Conservation (phyloP, 1,139 yeast genomes). For the Candida glucosophila region DNA sequence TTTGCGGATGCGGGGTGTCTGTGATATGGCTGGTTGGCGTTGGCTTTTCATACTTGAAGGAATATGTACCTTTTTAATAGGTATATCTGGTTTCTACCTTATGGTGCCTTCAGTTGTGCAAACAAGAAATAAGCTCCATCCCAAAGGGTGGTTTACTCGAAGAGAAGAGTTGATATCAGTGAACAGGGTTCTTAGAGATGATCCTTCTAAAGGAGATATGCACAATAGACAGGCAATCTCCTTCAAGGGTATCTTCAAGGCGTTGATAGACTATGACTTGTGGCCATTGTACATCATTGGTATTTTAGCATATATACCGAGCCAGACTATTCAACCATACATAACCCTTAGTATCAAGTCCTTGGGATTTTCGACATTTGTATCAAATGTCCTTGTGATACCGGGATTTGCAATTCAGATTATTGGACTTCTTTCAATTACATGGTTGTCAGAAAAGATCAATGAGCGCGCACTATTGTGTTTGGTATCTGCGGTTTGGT, state of each 20-base stretch:
- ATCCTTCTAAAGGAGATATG: slow-evolving; percentile 25
- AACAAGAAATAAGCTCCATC: background rate
- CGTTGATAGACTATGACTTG: slow-evolving; percentile 35
- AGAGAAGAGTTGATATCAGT: slow-evolving; percentile 18
- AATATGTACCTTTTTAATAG: slow-evolving; percentile 7
- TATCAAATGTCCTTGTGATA: slow-evolving; percentile 38
- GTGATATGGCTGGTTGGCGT: slow-evolving; percentile 9
- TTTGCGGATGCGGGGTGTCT: slow-evolving; percentile 43
- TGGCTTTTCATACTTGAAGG: slow-evolving; percentile 13
- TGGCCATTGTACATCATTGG: slow-evolving; percentile 47
- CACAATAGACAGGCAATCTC: slow-evolving; percentile 21
- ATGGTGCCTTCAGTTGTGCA: slow-evolving; percentile 26
- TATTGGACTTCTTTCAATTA: slow-evolving; percentile 25
- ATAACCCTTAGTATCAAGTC: slow-evolving; percentile 37
- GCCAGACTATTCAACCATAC: slow-evolving; percentile 32
- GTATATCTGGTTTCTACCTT: slow-evolving; percentile 4
- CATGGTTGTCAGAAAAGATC: slow-evolving; percentile 32
- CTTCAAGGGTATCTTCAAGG: slow-evolving; percentile 11
- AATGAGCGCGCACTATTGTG: slow-evolving; percentile 26
- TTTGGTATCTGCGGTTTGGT: slow-evolving; percentile 28
- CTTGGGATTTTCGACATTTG: slow-evolving; percentile 43
- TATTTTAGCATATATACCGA: slow-evolving; percentile 31
- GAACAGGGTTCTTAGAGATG: slow-evolving; percentile 20
- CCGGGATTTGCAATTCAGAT: slow-evolving; percentile 33
- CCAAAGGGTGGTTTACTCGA: background rate